A percentile compares a stretch with the other conserved stretches of the same genome.
Evolutionary conservation across 163 green algal genomes (phyloP).

Genomic region (Prototheca wickerhamii): DNA sequence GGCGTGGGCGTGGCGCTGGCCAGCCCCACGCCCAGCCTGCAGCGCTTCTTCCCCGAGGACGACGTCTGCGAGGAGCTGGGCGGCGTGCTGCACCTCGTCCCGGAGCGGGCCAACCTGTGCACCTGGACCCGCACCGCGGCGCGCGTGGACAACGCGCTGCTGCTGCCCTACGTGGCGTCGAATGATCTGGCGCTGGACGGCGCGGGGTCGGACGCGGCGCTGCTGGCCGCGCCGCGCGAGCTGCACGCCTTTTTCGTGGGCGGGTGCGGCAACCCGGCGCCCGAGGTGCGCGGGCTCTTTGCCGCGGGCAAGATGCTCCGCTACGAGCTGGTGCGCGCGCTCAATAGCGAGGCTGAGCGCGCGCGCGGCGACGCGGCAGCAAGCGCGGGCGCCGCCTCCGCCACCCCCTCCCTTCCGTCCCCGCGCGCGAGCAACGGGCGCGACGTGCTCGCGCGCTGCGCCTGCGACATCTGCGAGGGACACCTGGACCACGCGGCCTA

Average conservation of each 20-base stretch:
- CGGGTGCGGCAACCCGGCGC: constrained; percentile 21
- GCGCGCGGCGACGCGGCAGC: neutral
- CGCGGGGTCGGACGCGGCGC: neutral
- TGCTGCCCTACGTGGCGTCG: constrained; percentile 31
- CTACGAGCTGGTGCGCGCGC: constrained; percentile 14
- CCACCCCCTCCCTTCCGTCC: too few relatives aligned
- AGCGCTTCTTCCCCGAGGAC: constrained; percentile 23
- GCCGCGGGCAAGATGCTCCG: constrained; percentile 36
- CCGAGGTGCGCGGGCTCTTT: constrained; percentile 14
- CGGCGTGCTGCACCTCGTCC: constrained; percentile 26
- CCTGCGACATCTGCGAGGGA: constrained; percentile 31
- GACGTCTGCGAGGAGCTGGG: constrained; percentile 29
- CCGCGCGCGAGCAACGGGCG: neutral
- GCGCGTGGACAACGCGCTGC: constrained; percentile 4
- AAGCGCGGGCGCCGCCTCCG: neutral
- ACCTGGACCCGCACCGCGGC: constrained; percentile 27
- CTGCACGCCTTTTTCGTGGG: constrained; percentile 23
- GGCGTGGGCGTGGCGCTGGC: constrained; percentile 28
- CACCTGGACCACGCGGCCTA: constrained; percentile 17
- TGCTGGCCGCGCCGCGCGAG: constrained; percentile 2
- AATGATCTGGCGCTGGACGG: constrained; percentile 24
- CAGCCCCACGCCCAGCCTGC: constrained; percentile 22
- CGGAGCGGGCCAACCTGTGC: constrained; percentile 27
- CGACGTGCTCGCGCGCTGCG: constrained; percentile 17
- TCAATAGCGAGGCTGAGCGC: neutral